phyloP scores from a whole-genome alignment of 1,284 basidiomycete genomes.

The Austropuccinia psidii region DNA sequence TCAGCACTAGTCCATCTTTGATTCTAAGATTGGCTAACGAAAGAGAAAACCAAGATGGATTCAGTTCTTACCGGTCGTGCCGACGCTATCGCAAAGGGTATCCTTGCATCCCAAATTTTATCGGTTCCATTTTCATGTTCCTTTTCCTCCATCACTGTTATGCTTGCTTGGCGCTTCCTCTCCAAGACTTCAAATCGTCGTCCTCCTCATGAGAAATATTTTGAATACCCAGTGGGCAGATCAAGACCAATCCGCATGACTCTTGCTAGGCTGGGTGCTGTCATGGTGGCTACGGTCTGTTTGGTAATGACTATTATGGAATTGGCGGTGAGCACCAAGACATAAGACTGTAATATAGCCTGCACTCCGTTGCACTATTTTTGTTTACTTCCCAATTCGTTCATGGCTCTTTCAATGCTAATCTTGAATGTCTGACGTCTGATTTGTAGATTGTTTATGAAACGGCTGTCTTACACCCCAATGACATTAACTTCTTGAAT shows the following conservation, averaged over 20 bases:
- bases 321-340: constrained; percentile 17
- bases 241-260: constrained; percentile 7
- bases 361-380: background rate
- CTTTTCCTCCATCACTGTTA: background rate
- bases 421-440: too few species aligned
- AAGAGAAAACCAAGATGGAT: too few species aligned
- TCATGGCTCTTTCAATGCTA: background rate
- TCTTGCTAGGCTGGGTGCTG: background rate
- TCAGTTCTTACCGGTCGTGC: too few species aligned
- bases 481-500: background rate
- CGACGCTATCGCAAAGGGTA: constrained; percentile 7
- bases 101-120: constrained; percentile 23
- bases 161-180: constrained; percentile 13
- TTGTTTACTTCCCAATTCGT: background rate
- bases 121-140: constrained; percentile 30
- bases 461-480: constrained; percentile 10
- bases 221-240: background rate
- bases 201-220: background rate
- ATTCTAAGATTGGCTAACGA: too few species aligned
- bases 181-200: constrained; percentile 13
- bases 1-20: too few species aligned
- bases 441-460: constrained; percentile 36
- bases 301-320: constrained; percentile 33
- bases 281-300: constrained; percentile 25
- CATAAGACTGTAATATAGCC: background rate